Base-by-base conservation (phyloP, 2,329 filamentous ascomycete genomes). In the Scedosporium dehoogii region DNA sequence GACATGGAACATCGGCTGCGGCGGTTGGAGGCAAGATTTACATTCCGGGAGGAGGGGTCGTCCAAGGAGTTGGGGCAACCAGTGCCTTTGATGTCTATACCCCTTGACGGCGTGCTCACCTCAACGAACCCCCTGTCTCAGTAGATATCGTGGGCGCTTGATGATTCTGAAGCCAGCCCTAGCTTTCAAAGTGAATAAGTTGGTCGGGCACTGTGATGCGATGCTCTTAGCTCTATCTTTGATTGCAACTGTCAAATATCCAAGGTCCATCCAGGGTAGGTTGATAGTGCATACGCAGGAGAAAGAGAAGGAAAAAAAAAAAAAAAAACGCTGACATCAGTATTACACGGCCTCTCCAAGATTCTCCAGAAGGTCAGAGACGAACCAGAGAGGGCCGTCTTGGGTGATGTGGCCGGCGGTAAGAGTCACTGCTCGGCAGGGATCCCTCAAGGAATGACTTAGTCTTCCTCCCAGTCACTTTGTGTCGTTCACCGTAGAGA, bases 21-120 rank as follows among this genome's bases (percentile, higher is more conserved):
- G 67, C 66, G 1, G 61, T 73, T 3, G 68, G 66, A 0, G 65
- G 64, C 1, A 66, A 60, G 4, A 66, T 76, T 1, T 74, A 72
- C 62, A 67, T 75, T 33, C 73, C 74, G 1, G 74, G 74, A 2
- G 73, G 74, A 42, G 73, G 73, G 5, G 63, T 62, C n/a, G 16
- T 23, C 1, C 60, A 67, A 51, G 67, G 66, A 7, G 51, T 42
- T 2, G 68, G 65, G 12, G 59, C 61, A 6, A 51, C 67, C 4
- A 65, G 69, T 58, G 62, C 63, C 1, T 69, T 60, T 46, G 58
- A 60, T 14, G 58, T 60, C 21, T 60, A 23, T 46, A 27, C 5
- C 9, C 58, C 58, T 12, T 60, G 27, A 58, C 3, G 3, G 18
- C 21, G 12, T 6, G 44, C 10, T 48, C 21, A n/a, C 2, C 18